Base-by-base conservation (phyloP, 116 monocot genomes). In the Posidonia oceanica region DNA sequence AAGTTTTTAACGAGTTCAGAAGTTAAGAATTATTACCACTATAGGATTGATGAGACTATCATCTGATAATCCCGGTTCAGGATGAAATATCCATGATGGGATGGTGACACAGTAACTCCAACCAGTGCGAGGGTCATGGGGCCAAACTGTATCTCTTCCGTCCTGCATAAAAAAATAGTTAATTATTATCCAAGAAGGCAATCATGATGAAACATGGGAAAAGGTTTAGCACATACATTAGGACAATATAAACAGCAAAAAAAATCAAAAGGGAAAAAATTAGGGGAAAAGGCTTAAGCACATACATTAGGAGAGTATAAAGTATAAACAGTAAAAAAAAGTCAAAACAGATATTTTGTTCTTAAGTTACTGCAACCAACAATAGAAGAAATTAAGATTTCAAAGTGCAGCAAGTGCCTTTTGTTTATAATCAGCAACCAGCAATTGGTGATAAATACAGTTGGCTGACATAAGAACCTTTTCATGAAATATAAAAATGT, bases 31-130 rank as follows among this genome's bases (percentile, higher is more conserved):
- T 15, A 55, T 89, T 81, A 96, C 96, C 81, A 96, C 83, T 69
- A 88, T 69, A 70, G 90, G 89, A 81, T 90, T 93, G 68, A 80
- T 83, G 66, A 90, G 85, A 76, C 61, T 86, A 51, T 86, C 85
- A 74, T 70, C 72, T 11, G 90, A 84, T 67, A 70, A 71, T 73
- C 84, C 79, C 44, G 81, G 72, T 71, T 83, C 88, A 60, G 88
- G 80, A 79, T 88, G 85, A 69, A 85, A 78, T 21, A 77, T 72
- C 99, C 99, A 99, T 55, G 99, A 90, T 58, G 90, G 99, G 76
- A 99, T 81, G 77, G 78, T 88, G 18, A 90, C 90, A 83, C 99
- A 99, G 66, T 91, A 99, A 80, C 99, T 99, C 93, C 94, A 99
- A 56, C 99, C 99, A 36, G 86, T 85, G 52, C 64, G 86, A 67